A percentile compares a stretch with the other conserved stretches of the same genome.
phyloP scores from a whole-genome alignment of 108 stramenopile genomes.

The Discostella stelligeroides region DNA sequence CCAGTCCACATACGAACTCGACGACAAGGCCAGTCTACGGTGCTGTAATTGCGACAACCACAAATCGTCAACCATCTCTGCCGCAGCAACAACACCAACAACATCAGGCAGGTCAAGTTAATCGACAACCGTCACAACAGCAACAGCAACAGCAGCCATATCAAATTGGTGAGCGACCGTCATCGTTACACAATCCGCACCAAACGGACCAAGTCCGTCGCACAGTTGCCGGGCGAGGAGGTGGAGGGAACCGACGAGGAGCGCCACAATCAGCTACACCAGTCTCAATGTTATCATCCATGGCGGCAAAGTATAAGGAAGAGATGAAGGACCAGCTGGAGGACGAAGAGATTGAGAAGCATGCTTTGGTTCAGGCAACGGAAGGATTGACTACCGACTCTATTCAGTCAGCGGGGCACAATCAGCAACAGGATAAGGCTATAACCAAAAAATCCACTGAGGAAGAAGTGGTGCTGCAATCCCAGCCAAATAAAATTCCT shows the following conservation, averaged over 20 bases:
- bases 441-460: too few species aligned
- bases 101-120: constrained; percentile 2
- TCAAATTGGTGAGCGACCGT: constrained; percentile 2
- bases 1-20: background rate
- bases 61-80: background rate
- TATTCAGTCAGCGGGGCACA: too few species aligned
- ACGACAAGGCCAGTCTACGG: background rate
- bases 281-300: background rate
- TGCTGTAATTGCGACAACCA: background rate
- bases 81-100: constrained; percentile 7
- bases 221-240: background rate
- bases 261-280: background rate
- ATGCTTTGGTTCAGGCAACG: too few species aligned
- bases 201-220: background rate
- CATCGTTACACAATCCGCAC: background rate
- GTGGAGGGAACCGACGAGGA: background rate
- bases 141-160: constrained; percentile 5
- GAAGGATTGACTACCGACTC: too few species aligned
- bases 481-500: too few species aligned
- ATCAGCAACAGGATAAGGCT: too few species aligned
- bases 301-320: background rate
- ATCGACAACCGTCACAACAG: background rate
- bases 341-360: background rate
- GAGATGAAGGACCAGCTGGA: background rate
- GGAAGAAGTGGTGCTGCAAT: too few species aligned